These are phyloP conservation scores for Macaranga tanarius DNA, from an alignment of 441 rosid genomes.

Conservation along the genomic window DNA sequence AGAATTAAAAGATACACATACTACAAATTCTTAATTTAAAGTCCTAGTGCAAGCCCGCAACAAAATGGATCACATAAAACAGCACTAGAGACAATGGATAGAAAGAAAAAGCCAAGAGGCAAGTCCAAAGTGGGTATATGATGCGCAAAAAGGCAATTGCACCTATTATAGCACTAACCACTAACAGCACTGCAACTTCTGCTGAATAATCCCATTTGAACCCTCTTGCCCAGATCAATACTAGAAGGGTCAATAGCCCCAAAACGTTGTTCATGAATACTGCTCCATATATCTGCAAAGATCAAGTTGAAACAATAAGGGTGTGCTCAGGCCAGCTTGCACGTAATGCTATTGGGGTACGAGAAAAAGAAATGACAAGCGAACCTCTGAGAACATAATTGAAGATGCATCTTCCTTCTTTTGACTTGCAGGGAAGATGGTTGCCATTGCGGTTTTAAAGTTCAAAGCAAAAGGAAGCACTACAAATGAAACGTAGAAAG, in stretches of 20 bases:
- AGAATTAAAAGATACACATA: background rate
- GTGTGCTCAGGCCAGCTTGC: too few species aligned
- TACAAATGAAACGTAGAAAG: slow-evolving; percentile 48
- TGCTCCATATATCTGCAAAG: slow-evolving; percentile 36
- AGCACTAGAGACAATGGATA: slow-evolving; percentile 36
- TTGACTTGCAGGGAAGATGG: slow-evolving; percentile 37
- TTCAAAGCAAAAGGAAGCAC: slow-evolving; percentile 54
- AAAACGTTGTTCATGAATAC: slow-evolving; percentile 34
- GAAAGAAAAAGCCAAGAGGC: slow-evolving; percentile 32
- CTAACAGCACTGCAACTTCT: slow-evolving; percentile 27
- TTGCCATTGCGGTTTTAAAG: slow-evolving; percentile 42
- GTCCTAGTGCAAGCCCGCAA: slow-evolving; percentile 17
- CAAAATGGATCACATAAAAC: slow-evolving; percentile 29
- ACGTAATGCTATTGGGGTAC: background rate
- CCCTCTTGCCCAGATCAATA: slow-evolving; percentile 29
- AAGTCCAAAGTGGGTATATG: slow-evolving; percentile 34
- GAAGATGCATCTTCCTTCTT: slow-evolving; percentile 46
- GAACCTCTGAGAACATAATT: slow-evolving; percentile 51
- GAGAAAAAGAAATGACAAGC: background rate
- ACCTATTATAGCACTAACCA: slow-evolving; percentile 28
- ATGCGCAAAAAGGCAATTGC: slow-evolving; percentile 21
- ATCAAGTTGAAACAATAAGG: background rate
- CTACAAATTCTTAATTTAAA: background rate
- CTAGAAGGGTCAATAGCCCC: slow-evolving; percentile 26
- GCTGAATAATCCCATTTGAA: slow-evolving; percentile 39